Conservation (phyloP, 257 asterid genomes). For the Nemophila menziesii region DNA sequence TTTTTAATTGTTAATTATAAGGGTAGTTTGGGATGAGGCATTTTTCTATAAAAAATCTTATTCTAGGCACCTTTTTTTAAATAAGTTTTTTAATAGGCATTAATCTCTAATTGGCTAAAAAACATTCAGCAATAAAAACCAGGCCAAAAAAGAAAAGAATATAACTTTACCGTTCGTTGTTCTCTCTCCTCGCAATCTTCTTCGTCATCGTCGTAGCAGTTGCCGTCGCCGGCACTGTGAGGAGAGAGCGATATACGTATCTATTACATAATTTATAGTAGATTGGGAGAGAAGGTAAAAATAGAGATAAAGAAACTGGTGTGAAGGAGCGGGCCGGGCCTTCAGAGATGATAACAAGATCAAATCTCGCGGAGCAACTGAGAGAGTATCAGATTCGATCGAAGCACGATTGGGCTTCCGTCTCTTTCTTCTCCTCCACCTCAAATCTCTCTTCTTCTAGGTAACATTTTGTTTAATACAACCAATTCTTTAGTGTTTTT, state of each 20-base stretch:
- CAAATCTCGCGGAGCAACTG: constrained; percentile 88
- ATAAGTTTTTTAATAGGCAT: too few species aligned
- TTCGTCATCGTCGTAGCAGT: not conserved
- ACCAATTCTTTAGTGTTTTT: too few species aligned
- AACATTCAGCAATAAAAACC: too few species aligned
- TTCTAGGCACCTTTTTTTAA: too few species aligned
- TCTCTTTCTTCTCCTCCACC: constrained; percentile 73
- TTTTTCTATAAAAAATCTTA: too few species aligned
- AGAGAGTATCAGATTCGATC: constrained; percentile 89
- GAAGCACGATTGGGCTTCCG: constrained; percentile 74
- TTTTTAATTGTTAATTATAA: too few species aligned
- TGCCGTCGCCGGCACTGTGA: not conserved
- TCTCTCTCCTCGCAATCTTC: not conserved
- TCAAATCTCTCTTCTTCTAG: constrained; percentile 53
- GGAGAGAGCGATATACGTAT: not conserved
- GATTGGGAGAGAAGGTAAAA: not conserved
- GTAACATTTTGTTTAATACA: constrained; percentile 11
- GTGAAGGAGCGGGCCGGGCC: constrained; percentile 12
- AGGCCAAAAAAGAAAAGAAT: not conserved
- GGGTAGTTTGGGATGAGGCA: too few species aligned
- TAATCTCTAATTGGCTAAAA: too few species aligned
- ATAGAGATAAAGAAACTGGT: not conserved
- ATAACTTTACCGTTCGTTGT: not conserved
- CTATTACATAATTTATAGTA: too few species aligned
- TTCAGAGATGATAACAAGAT: constrained; percentile 64